Percentiles rank a stretch among this genome's conserved stretches.
These are phyloP conservation scores for Paecilomyces sp. DNA, from an alignment of 2,329 filamentous ascomycete species.

Conservation along the genomic window DNA sequence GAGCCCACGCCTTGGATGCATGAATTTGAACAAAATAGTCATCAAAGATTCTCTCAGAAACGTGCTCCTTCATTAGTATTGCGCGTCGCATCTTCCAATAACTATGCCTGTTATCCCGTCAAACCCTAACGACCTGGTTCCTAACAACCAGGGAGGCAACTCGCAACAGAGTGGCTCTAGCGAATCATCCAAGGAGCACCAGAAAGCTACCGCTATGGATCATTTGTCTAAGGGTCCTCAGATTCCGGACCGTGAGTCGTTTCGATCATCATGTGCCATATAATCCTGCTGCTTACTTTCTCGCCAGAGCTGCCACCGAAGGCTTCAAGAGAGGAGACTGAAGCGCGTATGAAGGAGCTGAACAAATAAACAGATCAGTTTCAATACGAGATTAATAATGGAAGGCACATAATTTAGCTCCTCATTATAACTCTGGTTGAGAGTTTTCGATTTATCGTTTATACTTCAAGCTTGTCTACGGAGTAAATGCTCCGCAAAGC, in stretches of 20 bases:
- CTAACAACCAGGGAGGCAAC: neutral
- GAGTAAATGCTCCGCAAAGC: too few relatives aligned
- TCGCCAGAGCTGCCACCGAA: slow-evolving; percentile 34
- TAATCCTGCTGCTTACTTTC: slow-evolving; percentile 1
- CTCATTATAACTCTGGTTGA: neutral
- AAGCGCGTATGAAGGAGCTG: slow-evolving; percentile 57
- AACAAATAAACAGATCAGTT: slow-evolving; percentile 45
- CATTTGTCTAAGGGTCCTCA: slow-evolving; percentile 39
- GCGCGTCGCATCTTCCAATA: neutral
- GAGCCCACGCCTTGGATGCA: neutral
- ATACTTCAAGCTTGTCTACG: neutral
- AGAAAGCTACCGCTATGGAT: slow-evolving; percentile 27
- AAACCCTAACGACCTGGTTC: neutral
- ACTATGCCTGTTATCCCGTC: neutral
- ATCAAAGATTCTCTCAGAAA: neutral
- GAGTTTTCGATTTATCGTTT: neutral
- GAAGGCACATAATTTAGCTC: neutral
- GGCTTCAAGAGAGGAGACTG: slow-evolving; percentile 58
- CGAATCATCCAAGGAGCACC: slow-evolving; percentile 27
- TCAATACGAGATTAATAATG: neutral
- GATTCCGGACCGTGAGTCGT: slow-evolving; percentile 32
- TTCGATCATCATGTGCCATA: slow-evolving; percentile 3
- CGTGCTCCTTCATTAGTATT: neutral
- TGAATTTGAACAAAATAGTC: neutral
- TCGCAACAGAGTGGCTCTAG: slow-evolving; percentile 18